phyloP scores from a whole-genome alignment of 2,329 filamentous ascomycete species.

The Peltaster fructicola region DNA sequence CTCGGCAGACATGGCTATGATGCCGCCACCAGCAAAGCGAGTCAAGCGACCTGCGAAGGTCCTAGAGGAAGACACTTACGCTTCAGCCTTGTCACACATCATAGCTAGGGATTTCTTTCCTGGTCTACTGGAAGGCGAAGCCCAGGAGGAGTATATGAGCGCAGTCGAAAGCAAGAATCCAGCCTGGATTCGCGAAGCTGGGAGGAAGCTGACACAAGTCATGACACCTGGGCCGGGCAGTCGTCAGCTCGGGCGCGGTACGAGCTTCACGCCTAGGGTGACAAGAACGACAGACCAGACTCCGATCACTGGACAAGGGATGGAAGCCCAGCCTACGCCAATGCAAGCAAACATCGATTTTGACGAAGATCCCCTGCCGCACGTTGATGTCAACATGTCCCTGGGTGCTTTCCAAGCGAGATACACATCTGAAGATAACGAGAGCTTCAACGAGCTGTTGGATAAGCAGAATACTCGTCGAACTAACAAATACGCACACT shows the following conservation, averaged over 20 bases:
- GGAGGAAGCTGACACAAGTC: slow-evolving; percentile 43
- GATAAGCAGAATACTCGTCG: slow-evolving; percentile 79
- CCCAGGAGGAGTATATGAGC: slow-evolving; percentile 81
- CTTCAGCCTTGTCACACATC: slow-evolving; percentile 75
- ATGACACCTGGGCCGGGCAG: slow-evolving; percentile 57
- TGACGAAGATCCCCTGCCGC: slow-evolving; percentile 22
- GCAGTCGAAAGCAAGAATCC: slow-evolving; percentile 73
- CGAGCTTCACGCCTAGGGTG: slow-evolving; percentile 21
- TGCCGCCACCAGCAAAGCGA: slow-evolving; percentile 77
- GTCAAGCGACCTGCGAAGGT: slow-evolving; percentile 82
- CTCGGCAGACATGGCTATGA: slow-evolving; percentile 48
- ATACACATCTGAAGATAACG: slow-evolving; percentile 96
- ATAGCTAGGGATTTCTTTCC: slow-evolving; percentile 96
- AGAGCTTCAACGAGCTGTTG: slow-evolving; percentile 82
- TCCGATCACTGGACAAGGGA: slow-evolving; percentile 20
- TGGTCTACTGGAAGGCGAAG: slow-evolving; percentile 67
- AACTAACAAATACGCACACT: slow-evolving; percentile 72
- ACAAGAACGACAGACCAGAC: slow-evolving; percentile 54
- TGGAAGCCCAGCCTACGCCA: too few relatives aligned
- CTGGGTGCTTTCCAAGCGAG: slow-evolving; percentile 74
- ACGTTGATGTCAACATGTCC: slow-evolving; percentile 59
- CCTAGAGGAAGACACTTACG: slow-evolving; percentile 88
- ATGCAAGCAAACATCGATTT: slow-evolving; percentile 16
- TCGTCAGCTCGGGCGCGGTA: slow-evolving; percentile 21
- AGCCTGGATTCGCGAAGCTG: slow-evolving; percentile 72